Conservation (phyloP, 2,329 filamentous ascomycete genomes). For the Fusarium ramigenum region DNA sequence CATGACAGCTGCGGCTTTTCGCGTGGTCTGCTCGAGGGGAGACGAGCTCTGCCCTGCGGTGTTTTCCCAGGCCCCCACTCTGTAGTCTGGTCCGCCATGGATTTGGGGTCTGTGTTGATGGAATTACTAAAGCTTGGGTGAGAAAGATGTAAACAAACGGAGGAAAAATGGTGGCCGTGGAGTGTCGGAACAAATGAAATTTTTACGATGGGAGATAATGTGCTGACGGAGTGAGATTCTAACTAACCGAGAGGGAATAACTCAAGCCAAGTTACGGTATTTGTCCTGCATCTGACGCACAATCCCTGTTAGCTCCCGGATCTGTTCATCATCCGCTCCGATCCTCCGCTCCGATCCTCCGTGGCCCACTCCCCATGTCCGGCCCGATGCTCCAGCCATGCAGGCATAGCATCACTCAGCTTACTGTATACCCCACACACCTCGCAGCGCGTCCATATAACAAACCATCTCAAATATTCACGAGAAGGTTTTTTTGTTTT, state of each 20-base stretch:
- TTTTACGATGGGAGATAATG: no score
- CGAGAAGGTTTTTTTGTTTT: background rate
- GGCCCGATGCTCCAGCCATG: background rate
- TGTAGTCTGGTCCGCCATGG: background rate
- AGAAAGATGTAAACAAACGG: background rate
- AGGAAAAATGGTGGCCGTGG: background rate
- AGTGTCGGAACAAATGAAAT: background rate
- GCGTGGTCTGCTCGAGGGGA: conserved; percentile 4
- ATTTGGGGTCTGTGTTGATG: no score
- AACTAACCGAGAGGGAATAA: background rate
- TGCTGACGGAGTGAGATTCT: background rate
- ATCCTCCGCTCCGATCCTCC: conserved; percentile 18
- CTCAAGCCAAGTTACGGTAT: background rate
- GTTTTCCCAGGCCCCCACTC: conserved; percentile 1
- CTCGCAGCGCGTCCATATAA: background rate
- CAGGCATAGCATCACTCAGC: background rate
- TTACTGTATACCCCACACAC: background rate
- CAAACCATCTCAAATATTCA: background rate
- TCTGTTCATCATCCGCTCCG: conserved; percentile 12
- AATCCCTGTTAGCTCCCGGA: conserved; percentile 19
- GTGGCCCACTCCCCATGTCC: background rate
- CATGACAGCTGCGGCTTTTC: conserved; percentile 17
- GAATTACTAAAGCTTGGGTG: background rate
- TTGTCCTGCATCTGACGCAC: background rate
- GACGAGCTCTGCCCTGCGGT: background rate